Conservation (phyloP, 495 filamentous ascomycete species). For the Penicillium lividum region DNA sequence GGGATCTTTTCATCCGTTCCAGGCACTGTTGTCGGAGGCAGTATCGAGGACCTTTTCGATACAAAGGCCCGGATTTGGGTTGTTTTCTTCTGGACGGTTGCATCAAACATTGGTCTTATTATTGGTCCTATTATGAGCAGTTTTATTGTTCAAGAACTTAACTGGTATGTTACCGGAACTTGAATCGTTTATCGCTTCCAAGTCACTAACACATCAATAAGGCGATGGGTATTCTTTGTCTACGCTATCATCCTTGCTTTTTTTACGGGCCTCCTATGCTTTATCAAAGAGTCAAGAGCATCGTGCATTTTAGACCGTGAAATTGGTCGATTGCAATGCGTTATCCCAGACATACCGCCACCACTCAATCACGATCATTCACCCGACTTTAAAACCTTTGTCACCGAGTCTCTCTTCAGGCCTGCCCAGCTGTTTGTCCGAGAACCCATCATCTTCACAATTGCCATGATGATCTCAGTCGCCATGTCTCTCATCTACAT, state of each 20-base stretch:
- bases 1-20: constrained; percentile 53
- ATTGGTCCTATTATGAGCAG: constrained; percentile 49
- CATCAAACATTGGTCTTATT: constrained; percentile 45
- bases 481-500: constrained; percentile 56
- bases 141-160: constrained; percentile 35
- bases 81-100: constrained; percentile 48
- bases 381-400: constrained; percentile 39
- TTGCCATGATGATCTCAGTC: constrained; percentile 46
- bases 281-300: constrained; percentile 47
- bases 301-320: constrained; percentile 40
- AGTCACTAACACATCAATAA: constrained; percentile 11
- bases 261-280: constrained; percentile 34
- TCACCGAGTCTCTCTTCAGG: constrained; percentile 41
- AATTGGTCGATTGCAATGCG: constrained; percentile 28
- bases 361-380: constrained; percentile 45
- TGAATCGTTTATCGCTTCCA: constrained; percentile 17
- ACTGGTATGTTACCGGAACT: constrained; percentile 37
- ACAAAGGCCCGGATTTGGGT: constrained; percentile 49
- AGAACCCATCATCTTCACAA: constrained; percentile 51
- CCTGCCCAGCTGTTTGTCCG: constrained; percentile 48
- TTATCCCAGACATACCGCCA: constrained; percentile 28
- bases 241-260: constrained; percentile 41
- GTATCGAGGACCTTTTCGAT: constrained; percentile 54
- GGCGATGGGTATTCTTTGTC: constrained; percentile 49
- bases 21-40: constrained; percentile 51